These are phyloP conservation scores for Soucietia sequanensis DNA, from an alignment of 805 yeast species.

Conservation along the genomic window DNA sequence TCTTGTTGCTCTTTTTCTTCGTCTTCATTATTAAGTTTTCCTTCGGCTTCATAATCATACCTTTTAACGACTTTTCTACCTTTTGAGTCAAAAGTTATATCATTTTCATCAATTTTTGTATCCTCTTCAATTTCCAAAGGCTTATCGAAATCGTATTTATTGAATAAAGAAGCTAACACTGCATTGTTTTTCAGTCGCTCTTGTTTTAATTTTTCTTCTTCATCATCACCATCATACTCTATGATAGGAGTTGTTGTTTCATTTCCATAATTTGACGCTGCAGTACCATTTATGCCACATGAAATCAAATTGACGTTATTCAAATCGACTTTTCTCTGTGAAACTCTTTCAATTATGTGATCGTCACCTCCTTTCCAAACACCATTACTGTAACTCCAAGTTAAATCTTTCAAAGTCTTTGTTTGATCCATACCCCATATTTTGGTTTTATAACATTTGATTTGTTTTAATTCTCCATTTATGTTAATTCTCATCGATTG, in stretches of 20 bases:
- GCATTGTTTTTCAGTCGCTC: slow-evolving; percentile 28
- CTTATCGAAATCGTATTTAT: slow-evolving; percentile 32
- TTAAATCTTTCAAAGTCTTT: slow-evolving; percentile 59
- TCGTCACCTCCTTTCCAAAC: slow-evolving; percentile 80
- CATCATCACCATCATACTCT: slow-evolving; percentile 3
- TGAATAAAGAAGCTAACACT: slow-evolving; percentile 35
- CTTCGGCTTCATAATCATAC: slow-evolving; percentile 36
- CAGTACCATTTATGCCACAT: slow-evolving; percentile 26
- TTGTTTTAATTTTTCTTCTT: slow-evolving; percentile 7
- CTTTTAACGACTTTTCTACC: slow-evolving; percentile 33
- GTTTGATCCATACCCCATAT: slow-evolving; percentile 89
- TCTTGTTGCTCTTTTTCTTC: slow-evolving; percentile 19
- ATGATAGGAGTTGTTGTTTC: neutral
- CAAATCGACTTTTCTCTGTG: slow-evolving; percentile 7
- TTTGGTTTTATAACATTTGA: slow-evolving; percentile 69
- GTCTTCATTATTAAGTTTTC: slow-evolving; percentile 18
- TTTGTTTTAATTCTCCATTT: slow-evolving; percentile 54
- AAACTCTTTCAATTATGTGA: slow-evolving; percentile 67
- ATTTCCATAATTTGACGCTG: slow-evolving; percentile 26
- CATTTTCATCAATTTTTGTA: slow-evolving; percentile 29
- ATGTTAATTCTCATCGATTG: slow-evolving; percentile 65
- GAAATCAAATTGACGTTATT: slow-evolving; percentile 4
- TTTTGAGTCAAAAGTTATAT: slow-evolving; percentile 33
- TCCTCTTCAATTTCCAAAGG: slow-evolving; percentile 36
- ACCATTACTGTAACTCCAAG: slow-evolving; percentile 58